phyloP scores from a whole-genome alignment of 163 green algal species.

The Scenedesmus sp. region DNA sequence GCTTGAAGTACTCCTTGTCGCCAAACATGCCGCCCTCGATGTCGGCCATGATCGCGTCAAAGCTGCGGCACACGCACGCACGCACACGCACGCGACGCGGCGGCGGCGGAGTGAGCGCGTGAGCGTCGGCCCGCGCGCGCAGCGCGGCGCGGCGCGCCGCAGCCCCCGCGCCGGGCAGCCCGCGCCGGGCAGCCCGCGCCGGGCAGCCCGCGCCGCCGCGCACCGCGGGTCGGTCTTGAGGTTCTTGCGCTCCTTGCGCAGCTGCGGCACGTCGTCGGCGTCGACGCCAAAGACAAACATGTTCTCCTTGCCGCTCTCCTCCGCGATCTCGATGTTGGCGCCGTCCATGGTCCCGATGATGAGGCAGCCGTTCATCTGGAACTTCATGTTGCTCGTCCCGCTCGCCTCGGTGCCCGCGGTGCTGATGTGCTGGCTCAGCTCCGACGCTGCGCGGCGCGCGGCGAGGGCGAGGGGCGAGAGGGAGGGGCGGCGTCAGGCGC shows the following conservation, averaged over 20 bases:
- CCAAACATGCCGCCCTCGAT: constrained; percentile 84
- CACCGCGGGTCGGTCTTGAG: constrained; percentile 88
- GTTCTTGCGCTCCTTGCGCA: constrained; percentile 89
- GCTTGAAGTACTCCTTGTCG: constrained; percentile 91
- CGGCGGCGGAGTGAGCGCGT: too few species aligned
- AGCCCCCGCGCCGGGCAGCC: too few species aligned
- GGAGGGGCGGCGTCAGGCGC: background rate
- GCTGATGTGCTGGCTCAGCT: constrained; percentile 96
- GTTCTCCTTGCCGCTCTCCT: constrained; percentile 78
- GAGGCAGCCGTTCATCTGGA: constrained; percentile 96
- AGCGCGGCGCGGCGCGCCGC: too few species aligned
- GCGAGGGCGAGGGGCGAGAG: background rate
- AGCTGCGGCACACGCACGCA: too few species aligned
- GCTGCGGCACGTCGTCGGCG: constrained; percentile 76
- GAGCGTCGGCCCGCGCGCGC: too few species aligned
- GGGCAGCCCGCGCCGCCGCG: background rate
- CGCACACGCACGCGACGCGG: too few species aligned
- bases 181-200: too few species aligned
- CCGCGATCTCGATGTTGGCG: constrained; percentile 99
- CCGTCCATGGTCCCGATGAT: constrained; percentile 96
- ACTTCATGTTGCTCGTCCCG: constrained; percentile 99
- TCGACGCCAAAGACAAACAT: constrained; percentile 81
- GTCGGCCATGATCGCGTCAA: constrained; percentile 77
- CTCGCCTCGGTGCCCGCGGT: constrained; percentile 98
- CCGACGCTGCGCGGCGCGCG: constrained; percentile 62